Base-by-base conservation (phyloP, 1,284 basidiomycete genomes). In the Stygiomarasmius scandens region DNA sequence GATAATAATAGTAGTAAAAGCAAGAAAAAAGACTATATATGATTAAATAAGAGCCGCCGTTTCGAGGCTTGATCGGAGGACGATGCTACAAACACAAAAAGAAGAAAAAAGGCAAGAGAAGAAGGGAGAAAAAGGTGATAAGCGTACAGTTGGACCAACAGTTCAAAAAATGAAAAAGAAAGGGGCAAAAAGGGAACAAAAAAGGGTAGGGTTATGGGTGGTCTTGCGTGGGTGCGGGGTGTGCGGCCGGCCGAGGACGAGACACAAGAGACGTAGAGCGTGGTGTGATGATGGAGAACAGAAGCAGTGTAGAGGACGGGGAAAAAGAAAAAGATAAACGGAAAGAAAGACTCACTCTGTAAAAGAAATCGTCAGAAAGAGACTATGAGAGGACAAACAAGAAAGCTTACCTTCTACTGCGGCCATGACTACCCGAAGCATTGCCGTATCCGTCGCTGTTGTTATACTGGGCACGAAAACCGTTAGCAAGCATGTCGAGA, bases 391-490 rank as follows among this genome's bases (percentile, higher is more conserved):
- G 24, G 51, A 36, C 14, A 57, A 24, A 44, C 43, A 24, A 41
- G 52, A 48, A 12, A 44, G 78, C 85, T 64, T 64, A 90, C 91
- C 90, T 92, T 93, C 90, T 58, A 93, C 93, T 61, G 93, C 93
- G 61, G 90, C 90, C 95, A 98, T 96, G 38, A 97, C 92, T 27
- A 96, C 93, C 67, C 91, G 81, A 59, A 98, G 76, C 78, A 96
- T 82, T n/a, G 83, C 90, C 1, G 93, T 95, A 76, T 98, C 95
- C 46, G 95, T 96, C 19, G 96, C 96, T 38, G 92, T 96, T 36
- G 96, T 97, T 61, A 90, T 88, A 71, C 92, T 95, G 58, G n/a
- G 24, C 6, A 43, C 43, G 22, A 12, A 52, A 59, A 46, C 48
- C 43, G 58, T 46, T 19, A 41, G 38, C 38, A 19, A 49, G 22